Evolutionary conservation across 106 monocot genomes (phyloP).

Genomic region (Allium sativum): DNA sequence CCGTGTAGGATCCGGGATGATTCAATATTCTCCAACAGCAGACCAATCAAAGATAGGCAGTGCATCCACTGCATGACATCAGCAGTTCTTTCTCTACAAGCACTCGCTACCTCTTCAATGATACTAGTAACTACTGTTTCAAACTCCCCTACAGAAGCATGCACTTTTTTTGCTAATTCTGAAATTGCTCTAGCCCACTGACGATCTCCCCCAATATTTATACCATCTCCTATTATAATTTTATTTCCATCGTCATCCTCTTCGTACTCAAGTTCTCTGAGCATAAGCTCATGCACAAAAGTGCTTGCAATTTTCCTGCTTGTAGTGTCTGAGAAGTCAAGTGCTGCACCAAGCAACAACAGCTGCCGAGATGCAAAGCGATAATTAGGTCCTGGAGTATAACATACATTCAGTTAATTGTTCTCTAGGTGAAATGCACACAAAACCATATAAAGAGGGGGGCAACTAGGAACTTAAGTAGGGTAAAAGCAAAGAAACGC

Average conservation of each 20-base stretch:
- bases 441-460: background rate
- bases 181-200: conserved; percentile 68
- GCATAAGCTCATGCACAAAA: conserved; percentile 64
- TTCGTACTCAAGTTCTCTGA: conserved; percentile 53
- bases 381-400: conserved; percentile 67
- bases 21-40: conserved; percentile 63
- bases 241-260: conserved; percentile 54
- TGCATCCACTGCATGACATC: conserved; percentile 87
- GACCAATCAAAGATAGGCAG: conserved; percentile 62
- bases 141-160: conserved; percentile 83
- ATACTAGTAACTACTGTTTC: conserved; percentile 45
- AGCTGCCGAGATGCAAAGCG: conserved; percentile 76
- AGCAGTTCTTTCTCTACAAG: conserved; percentile 83
- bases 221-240: conserved; percentile 70
- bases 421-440: background rate
- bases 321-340: conserved; percentile 80
- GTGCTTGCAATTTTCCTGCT: conserved; percentile 70
- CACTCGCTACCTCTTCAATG: conserved; percentile 58
- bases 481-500: too few species aligned
- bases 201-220: conserved; percentile 75
- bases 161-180: conserved; percentile 65
- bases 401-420: background rate
- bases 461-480: too few species aligned
- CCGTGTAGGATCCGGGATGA: conserved; percentile 41
- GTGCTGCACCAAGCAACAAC: conserved; percentile 67